phyloP scores from a whole-genome alignment of 176 grass and related monocot genomes.

The Oryza rufipogon region DNA sequence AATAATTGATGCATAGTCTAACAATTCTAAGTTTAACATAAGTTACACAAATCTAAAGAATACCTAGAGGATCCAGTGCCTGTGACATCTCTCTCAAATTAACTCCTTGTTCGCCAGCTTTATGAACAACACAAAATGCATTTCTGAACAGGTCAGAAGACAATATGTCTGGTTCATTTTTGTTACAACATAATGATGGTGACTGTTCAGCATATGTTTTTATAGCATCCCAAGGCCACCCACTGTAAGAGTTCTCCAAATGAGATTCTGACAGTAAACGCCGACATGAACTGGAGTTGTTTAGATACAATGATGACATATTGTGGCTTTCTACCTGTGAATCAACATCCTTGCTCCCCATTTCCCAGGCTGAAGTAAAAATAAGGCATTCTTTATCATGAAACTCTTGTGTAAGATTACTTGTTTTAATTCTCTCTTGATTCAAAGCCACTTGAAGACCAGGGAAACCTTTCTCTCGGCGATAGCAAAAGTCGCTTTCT shows the following conservation, averaged over 20 bases:
- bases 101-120: conserved; percentile 80
- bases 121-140: conserved; percentile 65
- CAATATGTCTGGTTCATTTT: conserved; percentile 42
- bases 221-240: conserved; percentile 81
- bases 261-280: conserved; percentile 48
- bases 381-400: conserved; percentile 50
- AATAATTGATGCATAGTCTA: conserved; percentile 3
- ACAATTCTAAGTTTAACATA: conserved; percentile 12
- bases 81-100: conserved; percentile 64
- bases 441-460: conserved; percentile 71
- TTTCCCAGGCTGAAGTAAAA: conserved; percentile 47
- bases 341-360: conserved; percentile 38
- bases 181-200: conserved; percentile 42
- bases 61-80: conserved; percentile 60
- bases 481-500: conserved; percentile 62
- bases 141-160: conserved; percentile 71
- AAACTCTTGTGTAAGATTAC: conserved; percentile 22
- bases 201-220: conserved; percentile 51
- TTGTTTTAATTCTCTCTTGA: conserved; percentile 52
- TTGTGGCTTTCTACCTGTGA: conserved; percentile 28
- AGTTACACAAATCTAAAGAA: conserved; percentile 34
- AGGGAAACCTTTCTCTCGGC: conserved; percentile 92
- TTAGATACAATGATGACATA: conserved; percentile 1
- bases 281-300: conserved; percentile 48
- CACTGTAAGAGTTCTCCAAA: conserved; percentile 53